Conservation (phyloP, 805 yeast genomes). For the Metschnikowia santaceciliae region DNA sequence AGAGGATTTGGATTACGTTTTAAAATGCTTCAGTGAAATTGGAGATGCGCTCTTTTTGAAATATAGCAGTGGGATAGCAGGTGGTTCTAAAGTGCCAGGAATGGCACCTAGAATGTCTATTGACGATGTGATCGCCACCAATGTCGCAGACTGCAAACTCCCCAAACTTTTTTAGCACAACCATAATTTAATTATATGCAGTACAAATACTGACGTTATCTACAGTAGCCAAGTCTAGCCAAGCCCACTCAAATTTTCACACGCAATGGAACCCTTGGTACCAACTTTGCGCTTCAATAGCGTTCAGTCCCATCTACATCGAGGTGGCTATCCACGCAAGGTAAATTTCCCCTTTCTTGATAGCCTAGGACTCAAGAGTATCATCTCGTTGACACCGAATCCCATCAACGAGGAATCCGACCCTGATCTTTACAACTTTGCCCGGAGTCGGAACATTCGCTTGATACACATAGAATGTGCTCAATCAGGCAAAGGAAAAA, state of each 20-base stretch:
- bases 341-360: constrained; percentile 65
- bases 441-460: constrained; percentile 49
- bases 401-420: constrained; percentile 59
- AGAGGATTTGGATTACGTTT: constrained; percentile 82
- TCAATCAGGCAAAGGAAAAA: constrained; percentile 71
- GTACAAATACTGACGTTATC: background rate
- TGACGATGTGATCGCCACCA: constrained; percentile 69
- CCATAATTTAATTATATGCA: constrained; percentile 1
- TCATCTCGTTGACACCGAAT: constrained; percentile 75
- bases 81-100: constrained; percentile 56
- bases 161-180: constrained; percentile 12
- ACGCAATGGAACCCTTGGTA: constrained; percentile 30
- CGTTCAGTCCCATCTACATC: constrained; percentile 63
- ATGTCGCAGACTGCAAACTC: constrained; percentile 59
- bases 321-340: constrained; percentile 87
- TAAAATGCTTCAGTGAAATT: constrained; percentile 66
- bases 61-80: constrained; percentile 72
- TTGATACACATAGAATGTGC: constrained; percentile 66
- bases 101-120: constrained; percentile 69
- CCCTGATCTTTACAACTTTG: constrained; percentile 48
- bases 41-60: constrained; percentile 77
- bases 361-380: constrained; percentile 62
- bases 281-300: constrained; percentile 80
- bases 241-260: no score
- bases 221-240: background rate